These are phyloP conservation scores for Backusella circina DNA, from an alignment of 192 early-diverging fungal species.

Conservation along the genomic window DNA sequence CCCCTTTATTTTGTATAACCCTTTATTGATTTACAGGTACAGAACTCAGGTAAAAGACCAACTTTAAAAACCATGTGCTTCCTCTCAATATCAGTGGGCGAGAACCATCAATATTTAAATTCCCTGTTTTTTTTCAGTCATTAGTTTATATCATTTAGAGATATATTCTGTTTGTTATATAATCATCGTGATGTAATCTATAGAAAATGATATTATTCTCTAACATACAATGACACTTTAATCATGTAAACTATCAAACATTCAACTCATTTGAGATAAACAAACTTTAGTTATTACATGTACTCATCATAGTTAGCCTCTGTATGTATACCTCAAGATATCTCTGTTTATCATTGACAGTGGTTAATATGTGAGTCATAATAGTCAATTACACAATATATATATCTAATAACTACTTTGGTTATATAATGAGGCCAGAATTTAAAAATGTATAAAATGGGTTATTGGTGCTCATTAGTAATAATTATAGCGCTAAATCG, in stretches of 20 bases:
- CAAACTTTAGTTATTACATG: neutral
- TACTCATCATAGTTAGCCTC: neutral
- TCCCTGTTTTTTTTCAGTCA: too few species aligned
- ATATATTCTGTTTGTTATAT: neutral
- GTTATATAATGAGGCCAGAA: neutral
- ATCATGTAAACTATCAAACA: neutral
- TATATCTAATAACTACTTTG: neutral
- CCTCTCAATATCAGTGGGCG: neutral
- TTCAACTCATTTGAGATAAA: neutral
- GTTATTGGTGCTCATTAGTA: neutral
- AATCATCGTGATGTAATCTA: neutral
- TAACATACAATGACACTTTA: neutral
- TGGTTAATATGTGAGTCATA: neutral
- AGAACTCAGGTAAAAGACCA: neutral
- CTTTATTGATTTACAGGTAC: neutral
- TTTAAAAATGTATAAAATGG: neutral
- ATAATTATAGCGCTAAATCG: neutral
- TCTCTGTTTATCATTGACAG: neutral
- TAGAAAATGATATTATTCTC: neutral
- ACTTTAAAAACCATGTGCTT: neutral
- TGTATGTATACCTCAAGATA: too few species aligned
- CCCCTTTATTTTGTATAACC: neutral
- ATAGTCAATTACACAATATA: neutral
- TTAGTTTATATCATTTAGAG: neutral
- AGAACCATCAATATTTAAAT: neutral